Base-by-base conservation (phyloP, 1,139 yeast genomes). In the Protomyces inouyei region DNA sequence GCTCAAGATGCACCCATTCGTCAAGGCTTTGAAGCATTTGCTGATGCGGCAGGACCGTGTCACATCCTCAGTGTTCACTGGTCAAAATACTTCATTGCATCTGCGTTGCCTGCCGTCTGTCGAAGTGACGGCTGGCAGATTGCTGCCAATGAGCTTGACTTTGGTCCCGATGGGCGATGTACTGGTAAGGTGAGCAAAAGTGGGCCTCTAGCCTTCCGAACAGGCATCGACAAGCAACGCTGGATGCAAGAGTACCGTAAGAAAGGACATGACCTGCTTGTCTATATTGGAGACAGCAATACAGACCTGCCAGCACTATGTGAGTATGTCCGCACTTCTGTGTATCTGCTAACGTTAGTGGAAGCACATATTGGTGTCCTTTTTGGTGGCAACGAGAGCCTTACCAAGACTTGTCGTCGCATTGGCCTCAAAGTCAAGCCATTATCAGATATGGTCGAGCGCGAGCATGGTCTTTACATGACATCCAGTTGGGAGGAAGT, bases 261-360 rank as follows among this genome's bases (percentile, higher is more conserved):
- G 37, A 21, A 16, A 14, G 32, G 8, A 5, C 32, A 28, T 4
- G 32, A 46, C 12, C 16, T 54, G 9, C 6, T 60, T 57, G 45
- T 60, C 28, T 60, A 60, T n/a, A 48, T 55, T 37, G 64, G 64
- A 3, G 64, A 60, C 51, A 54, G 59, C 38, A 60, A 60, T 40
- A 60, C 64, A 21, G 64, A 60, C 28, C 55, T 60, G 51, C 64
- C 64, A 8, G 48, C 52, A 12, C 38, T 60, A 16, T 21, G 48
- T 43, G 9, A 10, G 28, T 21, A 2, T 2, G 3, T 10, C n/a
- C 16, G 2, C 8, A 9, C 43, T 16, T 18, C 12, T 0, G 28
- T 6, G 9, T n/a, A 10, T 3, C 21, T 3, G 12, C 48, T 43
- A 18, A 43, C 23, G 18, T 2, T 16, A 23, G 54, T 60, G 14